A percentile compares a stretch with the other conserved stretches of the same genome.
These are phyloP conservation scores for Polytrichum commune DNA, from an alignment of 225 moss, liverwort and hornwort genomes.

Conservation along the genomic window DNA sequence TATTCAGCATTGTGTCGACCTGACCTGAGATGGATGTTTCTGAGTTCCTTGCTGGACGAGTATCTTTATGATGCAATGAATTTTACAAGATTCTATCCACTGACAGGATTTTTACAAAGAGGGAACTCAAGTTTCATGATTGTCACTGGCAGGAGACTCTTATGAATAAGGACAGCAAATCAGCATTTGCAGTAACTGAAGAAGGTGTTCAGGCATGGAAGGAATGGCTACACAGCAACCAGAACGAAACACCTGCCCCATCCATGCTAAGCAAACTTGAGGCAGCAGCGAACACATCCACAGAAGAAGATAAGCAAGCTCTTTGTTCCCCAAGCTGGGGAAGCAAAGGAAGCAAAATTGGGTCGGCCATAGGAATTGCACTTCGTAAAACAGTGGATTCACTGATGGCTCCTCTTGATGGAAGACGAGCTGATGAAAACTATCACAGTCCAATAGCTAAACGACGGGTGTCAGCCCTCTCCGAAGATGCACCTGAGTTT, in stretches of 20 bases:
- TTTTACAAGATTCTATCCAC: too few species aligned
- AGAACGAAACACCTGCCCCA: slow-evolving; percentile 20
- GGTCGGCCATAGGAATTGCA: slow-evolving; percentile 43
- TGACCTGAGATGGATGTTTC: too few species aligned
- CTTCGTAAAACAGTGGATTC: slow-evolving; percentile 57
- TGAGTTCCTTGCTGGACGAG: too few species aligned
- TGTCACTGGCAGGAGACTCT: slow-evolving; percentile 28
- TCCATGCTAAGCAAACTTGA: slow-evolving; percentile 43
- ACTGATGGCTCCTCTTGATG: slow-evolving; percentile 62
- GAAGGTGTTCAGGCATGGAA: slow-evolving; percentile 40
- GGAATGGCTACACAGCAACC: slow-evolving; percentile 39
- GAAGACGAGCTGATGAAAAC: slow-evolving; percentile 38
- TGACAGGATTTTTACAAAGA: background rate
- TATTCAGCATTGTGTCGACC: too few species aligned
- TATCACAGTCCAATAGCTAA: slow-evolving; percentile 42
- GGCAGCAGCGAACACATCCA: slow-evolving; percentile 26
- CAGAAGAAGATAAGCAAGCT: slow-evolving; percentile 19
- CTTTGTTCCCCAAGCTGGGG: slow-evolving; percentile 47
- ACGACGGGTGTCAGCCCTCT: slow-evolving; percentile 39
- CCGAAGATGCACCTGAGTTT: slow-evolving; percentile 55
- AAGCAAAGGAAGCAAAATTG: slow-evolving; percentile 41
- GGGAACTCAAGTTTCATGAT: slow-evolving; percentile 2
- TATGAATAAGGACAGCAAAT: slow-evolving; percentile 17
- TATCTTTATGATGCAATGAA: too few species aligned
- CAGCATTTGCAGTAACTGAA: slow-evolving; percentile 13